phyloP scores from a whole-genome alignment of 768 basidiomycete species.

The Macrolepiota dolichaula region DNA sequence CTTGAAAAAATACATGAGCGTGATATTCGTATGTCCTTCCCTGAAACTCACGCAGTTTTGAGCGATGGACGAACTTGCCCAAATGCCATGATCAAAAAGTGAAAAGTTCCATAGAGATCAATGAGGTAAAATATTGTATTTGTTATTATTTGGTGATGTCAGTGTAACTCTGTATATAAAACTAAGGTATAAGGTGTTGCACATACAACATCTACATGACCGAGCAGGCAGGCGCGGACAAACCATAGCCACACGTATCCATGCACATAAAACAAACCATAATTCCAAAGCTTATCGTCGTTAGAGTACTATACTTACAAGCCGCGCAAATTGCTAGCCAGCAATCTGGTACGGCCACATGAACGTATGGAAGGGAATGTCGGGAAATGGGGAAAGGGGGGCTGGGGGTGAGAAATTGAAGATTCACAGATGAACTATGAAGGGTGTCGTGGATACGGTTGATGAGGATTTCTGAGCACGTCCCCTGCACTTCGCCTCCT shows the following conservation, averaged over 20 bases:
- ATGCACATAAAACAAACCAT: neutral
- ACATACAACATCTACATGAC: slow-evolving; percentile 3
- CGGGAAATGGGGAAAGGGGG: neutral
- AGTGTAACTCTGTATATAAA: neutral
- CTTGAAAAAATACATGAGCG: slow-evolving; percentile 33
- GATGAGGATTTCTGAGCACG: slow-evolving; percentile 14
- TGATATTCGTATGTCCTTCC: neutral
- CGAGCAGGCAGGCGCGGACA: neutral
- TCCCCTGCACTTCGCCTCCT: slow-evolving; percentile 27
- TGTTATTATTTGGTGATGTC: slow-evolving; percentile 11
- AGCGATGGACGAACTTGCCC: slow-evolving; percentile 40
- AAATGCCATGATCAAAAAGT: slow-evolving; percentile 27
- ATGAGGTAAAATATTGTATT: slow-evolving; percentile 1
- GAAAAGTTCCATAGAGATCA: neutral
- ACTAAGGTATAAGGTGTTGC: neutral
- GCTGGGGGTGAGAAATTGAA: neutral
- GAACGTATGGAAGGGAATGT: neutral
- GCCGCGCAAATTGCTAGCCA: neutral
- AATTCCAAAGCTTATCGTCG: neutral
- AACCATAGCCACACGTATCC: neutral
- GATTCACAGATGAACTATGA: neutral
- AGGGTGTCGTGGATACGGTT: slow-evolving; percentile 5
- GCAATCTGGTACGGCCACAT: neutral
- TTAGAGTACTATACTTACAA: neutral
- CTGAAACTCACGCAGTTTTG: slow-evolving; percentile 55